Evolutionary conservation across 140 eudicot species (phyloP), one percentile per base, ranked within the genome.

Genomic region (Oenanthe javanica): DNA sequence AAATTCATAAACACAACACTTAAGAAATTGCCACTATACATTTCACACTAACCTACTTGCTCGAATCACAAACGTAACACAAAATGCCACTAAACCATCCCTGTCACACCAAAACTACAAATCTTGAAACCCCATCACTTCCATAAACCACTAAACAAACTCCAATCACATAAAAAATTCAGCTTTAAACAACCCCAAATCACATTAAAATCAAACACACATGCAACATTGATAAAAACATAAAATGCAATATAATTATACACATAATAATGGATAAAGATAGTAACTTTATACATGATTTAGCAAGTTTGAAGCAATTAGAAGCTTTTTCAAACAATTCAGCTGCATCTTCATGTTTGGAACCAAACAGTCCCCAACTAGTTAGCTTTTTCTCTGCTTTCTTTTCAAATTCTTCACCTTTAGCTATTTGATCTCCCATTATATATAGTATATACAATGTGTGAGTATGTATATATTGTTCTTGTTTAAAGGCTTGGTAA

Each of bases 321-420:
- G 84, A 87, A 42, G 90, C 86, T 79, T 82, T 84, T 15, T 84
- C 84, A 76, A 73, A 84, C 42, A 84, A 82, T 7, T 87, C 90
- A 19, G 87, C 84, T 47, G 87, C 90, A 59, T 87, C 87, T 76
- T 84, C 90, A 52, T 76, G 51, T 72, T 83, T 86, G 67, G 85
- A 80, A 46, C 87, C 89, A 43, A 83, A 86, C 19, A 86, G n/a
- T 10, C 75, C 84, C 89, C 89, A 86, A 7, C 87, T 77, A 36
- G 54, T 54, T 9, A 86, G 87, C 83, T 86, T 86, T 66, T 86
- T 86, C 83, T 86, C 89, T 14, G 89, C 89, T 84, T 84, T 74
- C 83, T 10, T 81, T 81, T 77, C 85, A 71, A 77, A 81, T 14
- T 86, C 89, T 57, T 83, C 85, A 2, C 81, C 89, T 78, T 79